phyloP scores from a whole-genome alignment of 768 basidiomycete species.

The Boletales sp. region DNA sequence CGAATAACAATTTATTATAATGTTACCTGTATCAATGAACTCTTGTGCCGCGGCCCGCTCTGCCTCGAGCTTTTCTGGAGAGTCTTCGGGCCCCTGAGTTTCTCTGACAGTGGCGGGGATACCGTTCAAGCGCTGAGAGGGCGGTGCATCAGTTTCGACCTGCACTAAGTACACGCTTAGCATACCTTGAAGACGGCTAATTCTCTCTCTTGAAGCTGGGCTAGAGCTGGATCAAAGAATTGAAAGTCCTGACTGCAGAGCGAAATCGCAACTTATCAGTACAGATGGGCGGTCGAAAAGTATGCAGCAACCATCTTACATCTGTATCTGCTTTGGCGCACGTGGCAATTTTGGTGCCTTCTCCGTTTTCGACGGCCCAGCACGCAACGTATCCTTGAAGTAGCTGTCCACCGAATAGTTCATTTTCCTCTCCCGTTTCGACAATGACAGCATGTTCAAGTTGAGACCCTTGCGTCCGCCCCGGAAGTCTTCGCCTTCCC shows the following conservation, averaged over 20 bases:
- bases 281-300: neutral
- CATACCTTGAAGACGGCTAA: conserved; percentile 72
- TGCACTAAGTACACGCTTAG: neutral
- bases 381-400: conserved; percentile 87
- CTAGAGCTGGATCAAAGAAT: conserved; percentile 83
- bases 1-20: neutral
- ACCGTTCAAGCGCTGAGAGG: conserved; percentile 55
- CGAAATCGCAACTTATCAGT: neutral
- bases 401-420: conserved; percentile 96
- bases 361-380: conserved; percentile 71
- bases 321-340: conserved; percentile 82
- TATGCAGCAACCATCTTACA: conserved; percentile 48
- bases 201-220: conserved; percentile 84
- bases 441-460: conserved; percentile 78
- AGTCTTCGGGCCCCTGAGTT: conserved; percentile 65
- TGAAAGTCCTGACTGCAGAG: conserved; percentile 85
- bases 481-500: conserved; percentile 95
- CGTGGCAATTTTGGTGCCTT: conserved; percentile 81
- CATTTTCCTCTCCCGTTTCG: conserved; percentile 89
- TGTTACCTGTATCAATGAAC: conserved; percentile 77
- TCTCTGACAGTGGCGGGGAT: conserved; percentile 66
- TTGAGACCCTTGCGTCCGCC: conserved; percentile 67
- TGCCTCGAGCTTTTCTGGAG: conserved; percentile 79
- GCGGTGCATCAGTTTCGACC: neutral
- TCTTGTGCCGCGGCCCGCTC: conserved; percentile 79